Base-by-base conservation (phyloP, 768 basidiomycete genomes). In the Gyrodon lividus region DNA sequence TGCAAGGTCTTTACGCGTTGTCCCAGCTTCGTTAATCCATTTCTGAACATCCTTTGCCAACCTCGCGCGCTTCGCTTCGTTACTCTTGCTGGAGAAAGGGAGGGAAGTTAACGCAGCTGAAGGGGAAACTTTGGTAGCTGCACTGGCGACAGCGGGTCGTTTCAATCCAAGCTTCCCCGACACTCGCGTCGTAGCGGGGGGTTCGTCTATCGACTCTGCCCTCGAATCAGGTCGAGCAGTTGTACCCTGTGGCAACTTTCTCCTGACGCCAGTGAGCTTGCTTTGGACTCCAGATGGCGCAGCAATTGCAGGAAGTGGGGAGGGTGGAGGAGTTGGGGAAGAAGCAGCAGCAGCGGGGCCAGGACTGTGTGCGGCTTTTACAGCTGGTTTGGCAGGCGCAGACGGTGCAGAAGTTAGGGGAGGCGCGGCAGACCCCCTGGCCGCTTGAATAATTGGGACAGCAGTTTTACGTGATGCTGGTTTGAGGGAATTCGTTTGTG, bases 381-480 rank as follows among this genome's bases (percentile, higher is more conserved):
- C 53, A 14, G 63, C 48, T 43, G 72, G 55, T 35, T 68, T 62
- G 42, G 68, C 54, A 33, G 71, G 48, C 20, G 66, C 59, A 4
- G 64, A 50, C 5, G 69, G 62, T 8, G 62, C 50, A 12, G 73
- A 62, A 4, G 69, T 34, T 19, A 70, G 64, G 5, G 48, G 19
- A 20, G 58, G 34, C n/a, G 75, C 57, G 10, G 81, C 76, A 34
- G 66, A 57, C 2, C 72, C 74, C 20, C 84, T 82, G 28, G 93
- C 92, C 10, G 88, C 86, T 65, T 97, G 90, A 52, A 99, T 92
- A 31, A 98, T 75, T 9, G 95, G 94, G 9, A 88, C 70, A 6
- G 93, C 91, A 24, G 87, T 87, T 38, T 81, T 73, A 48, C 86
- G 86, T 9, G 94, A 95, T 0, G 97, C 97, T 24, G 96, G 89